A percentile compares a stretch with the other conserved stretches of the same genome.
phyloP scores from a whole-genome alignment of 2,329 filamentous ascomycete genomes.

The Immersiporthe knoxdaviesiana region DNA sequence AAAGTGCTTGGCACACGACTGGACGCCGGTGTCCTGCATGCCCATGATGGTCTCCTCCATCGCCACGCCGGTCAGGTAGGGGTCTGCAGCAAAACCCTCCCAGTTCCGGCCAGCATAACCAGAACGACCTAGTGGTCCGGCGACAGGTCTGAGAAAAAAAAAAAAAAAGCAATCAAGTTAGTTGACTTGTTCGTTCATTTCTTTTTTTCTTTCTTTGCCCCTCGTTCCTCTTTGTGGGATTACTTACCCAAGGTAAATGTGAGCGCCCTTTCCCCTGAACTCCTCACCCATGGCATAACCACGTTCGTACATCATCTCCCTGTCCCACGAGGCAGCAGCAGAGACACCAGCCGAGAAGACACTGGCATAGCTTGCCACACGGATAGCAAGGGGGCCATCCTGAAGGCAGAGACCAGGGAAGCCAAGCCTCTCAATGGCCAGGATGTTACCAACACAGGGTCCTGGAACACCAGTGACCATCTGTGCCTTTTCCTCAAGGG shows the following conservation, averaged over 20 bases:
- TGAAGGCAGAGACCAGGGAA: conserved; percentile 68
- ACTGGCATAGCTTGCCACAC: conserved; percentile 66
- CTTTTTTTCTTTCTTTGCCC: conserved; percentile 36
- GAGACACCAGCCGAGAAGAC: conserved; percentile 73
- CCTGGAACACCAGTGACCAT: conserved; percentile 32
- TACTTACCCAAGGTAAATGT: conserved; percentile 64
- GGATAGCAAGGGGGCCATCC: conserved; percentile 70
- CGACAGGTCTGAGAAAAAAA: conserved; percentile 20
- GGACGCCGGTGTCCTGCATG: conserved; percentile 76
- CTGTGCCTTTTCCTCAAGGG: conserved; percentile 61
- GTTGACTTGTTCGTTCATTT: background rate
- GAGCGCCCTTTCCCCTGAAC: conserved; percentile 74
- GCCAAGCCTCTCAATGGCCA: conserved; percentile 57
- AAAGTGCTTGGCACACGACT: conserved; percentile 79
- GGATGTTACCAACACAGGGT: conserved; percentile 38
- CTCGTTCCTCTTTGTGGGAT: background rate
- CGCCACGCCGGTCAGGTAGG: conserved; percentile 71
- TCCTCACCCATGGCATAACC: conserved; percentile 59
- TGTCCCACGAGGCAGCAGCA: conserved; percentile 72
- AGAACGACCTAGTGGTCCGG: conserved; percentile 45
- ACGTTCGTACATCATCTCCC: conserved; percentile 58
- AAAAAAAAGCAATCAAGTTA: background rate
- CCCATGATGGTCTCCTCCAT: conserved; percentile 74
- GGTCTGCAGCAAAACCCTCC: conserved; percentile 73
- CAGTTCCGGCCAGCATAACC: conserved; percentile 48